A percentile compares a stretch with the other conserved stretches of the same genome.
These are phyloP conservation scores for Glycine tomentella DNA, from an alignment of 306 rosid species.

Conservation along the genomic window DNA sequence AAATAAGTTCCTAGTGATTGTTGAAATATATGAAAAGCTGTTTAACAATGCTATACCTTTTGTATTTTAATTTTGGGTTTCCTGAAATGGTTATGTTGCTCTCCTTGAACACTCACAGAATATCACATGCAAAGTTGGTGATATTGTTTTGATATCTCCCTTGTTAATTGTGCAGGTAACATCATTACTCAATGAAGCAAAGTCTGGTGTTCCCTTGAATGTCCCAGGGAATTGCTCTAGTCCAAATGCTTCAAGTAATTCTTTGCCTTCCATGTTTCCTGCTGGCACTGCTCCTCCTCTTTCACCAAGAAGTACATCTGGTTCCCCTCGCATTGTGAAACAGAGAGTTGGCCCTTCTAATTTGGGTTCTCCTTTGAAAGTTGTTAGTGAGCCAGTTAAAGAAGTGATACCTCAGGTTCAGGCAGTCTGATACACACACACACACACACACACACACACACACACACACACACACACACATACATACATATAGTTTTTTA, in stretches of 20 bases:
- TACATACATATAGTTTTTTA: no score
- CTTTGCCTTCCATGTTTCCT: constrained; percentile 97
- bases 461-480: no score
- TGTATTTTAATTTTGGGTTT: constrained; percentile 26
- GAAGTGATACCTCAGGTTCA: constrained; percentile 95
- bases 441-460: no score
- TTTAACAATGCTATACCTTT: background rate
- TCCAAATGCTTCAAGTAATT: constrained; percentile 82
- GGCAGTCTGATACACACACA: constrained; percentile 30
- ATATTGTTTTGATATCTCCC: constrained; percentile 29
- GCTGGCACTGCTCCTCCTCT: constrained; percentile 99
- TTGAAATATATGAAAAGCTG: constrained; percentile 40
- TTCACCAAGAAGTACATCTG: constrained; percentile 94
- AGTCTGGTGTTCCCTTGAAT: constrained; percentile 84
- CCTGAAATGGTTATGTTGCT: constrained; percentile 11
- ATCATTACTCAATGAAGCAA: constrained; percentile 87
- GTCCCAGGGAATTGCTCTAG: constrained; percentile 95
- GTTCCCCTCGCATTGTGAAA: constrained; percentile 93
- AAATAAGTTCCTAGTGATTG: constrained; percentile 19
- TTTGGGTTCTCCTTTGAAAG: constrained; percentile 90
- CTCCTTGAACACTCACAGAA: constrained; percentile 9
- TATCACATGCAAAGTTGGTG: background rate
- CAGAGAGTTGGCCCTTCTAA: constrained; percentile 90
- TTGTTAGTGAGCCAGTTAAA: constrained; percentile 88
- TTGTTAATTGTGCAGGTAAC: constrained; percentile 65